Evolutionary conservation across 106 monocot species (phyloP), one percentile per base, ranked within the genome.

Genomic region (Allium sativum): DNA sequence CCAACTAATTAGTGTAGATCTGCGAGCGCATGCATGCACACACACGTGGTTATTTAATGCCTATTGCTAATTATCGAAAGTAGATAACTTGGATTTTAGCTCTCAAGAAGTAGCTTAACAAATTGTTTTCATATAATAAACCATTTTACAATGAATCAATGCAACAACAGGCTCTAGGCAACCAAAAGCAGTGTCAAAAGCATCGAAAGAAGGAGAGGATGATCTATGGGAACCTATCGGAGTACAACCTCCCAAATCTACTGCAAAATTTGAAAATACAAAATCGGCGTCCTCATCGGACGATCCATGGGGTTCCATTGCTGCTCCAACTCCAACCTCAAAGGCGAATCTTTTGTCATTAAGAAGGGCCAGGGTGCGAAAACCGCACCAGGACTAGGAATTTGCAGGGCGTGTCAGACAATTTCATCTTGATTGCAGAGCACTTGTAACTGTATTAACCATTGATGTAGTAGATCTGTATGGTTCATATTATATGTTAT

Each of bases 271-370:
- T 17, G 48, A 64, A 7, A 66, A 72, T 58, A 42, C 56, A 17
- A 90, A 86, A 61, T 69, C 76, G 13, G 70, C 79, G 0, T 44
- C 47, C 6, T 62, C 31, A n/a, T 78, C 73, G 10, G 87, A 84
- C 42, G 84, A 87, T 69, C 81, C 72, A 7, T 92, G 87, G 92
- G 87, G 74, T 8, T 78, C 87, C 16, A 87, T 85, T 60, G 85
- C 94, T 15, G 94, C 89, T 17, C 83, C 86, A 57, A 72, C 90
- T 17, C 94, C 94, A 14, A 73, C 72, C 18, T 87, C 94, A 14
- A 95, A 75, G 69, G 94, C 81, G 40, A 95, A 82, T 65, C 94
- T 90, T 7, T 81, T 95, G 65, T 77, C 93, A n/a, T 45, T 76
- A 13, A 84, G 90, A 1, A 74, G 94, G 94, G 94, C 0, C 78